Evolutionary conservation across 169 alveolate species (phyloP).

Genomic region (Theileria parva): DNA sequence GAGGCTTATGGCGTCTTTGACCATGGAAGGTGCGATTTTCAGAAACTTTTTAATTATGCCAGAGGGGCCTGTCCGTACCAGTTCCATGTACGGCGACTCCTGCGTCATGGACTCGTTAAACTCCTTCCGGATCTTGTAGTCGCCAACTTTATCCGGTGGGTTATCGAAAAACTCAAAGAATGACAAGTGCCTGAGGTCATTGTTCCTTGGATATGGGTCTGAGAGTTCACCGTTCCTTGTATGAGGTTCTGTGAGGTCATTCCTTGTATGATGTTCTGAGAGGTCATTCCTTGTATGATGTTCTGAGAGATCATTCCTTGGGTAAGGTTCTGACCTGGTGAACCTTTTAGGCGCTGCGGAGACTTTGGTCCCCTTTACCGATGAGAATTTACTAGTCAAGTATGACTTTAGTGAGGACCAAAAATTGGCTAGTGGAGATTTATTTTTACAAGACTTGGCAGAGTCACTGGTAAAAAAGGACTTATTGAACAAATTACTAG

Average conservation of each 20-base stretch:
- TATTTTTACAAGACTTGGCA: not conserved
- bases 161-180: conserved; percentile 6
- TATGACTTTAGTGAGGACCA: conserved; percentile 29
- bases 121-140: not conserved
- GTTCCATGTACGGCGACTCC: conserved; percentile 49
- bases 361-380: not conserved
- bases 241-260: too few species aligned
- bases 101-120: conserved; percentile 1
- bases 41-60: conserved; percentile 66
- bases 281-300: too few species aligned
- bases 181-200: conserved; percentile 9
- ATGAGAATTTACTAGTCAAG: not conserved
- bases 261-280: too few species aligned
- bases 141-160: not conserved
- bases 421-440: conserved; percentile 3
- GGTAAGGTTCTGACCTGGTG: not conserved
- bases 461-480: too few species aligned
- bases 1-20: conserved; percentile 79
- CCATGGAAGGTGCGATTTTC: conserved; percentile 75
- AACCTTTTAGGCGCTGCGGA: not conserved
- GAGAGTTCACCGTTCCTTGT: too few species aligned
- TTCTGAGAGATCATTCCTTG: too few species aligned
- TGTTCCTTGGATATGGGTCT: conserved; percentile 17
- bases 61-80: conserved; percentile 65
- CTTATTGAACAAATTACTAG: too few species aligned